A percentile compares a stretch with the other conserved stretches of the same genome.
Conservation (phyloP, 2,329 filamentous ascomycete genomes). For the Penicillium crustosum region DNA sequence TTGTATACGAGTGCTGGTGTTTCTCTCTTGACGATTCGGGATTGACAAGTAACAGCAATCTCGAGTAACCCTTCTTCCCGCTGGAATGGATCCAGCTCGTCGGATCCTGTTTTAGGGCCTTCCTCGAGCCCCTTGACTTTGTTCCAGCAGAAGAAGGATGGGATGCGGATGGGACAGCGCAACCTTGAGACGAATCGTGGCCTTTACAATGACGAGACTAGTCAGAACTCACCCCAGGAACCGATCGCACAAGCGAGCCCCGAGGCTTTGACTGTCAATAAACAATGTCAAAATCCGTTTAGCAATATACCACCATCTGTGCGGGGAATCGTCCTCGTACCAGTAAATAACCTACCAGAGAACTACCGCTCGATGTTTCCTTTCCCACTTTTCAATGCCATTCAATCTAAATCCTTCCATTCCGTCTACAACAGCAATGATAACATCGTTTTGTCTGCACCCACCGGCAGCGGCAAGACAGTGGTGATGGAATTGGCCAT, state of each 20-base stretch:
- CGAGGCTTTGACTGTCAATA: not conserved
- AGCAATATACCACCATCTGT: conserved; percentile 38
- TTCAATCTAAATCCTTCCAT: conserved; percentile 77
- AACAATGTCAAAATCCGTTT: conserved; percentile 15
- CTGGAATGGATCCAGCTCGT: conserved; percentile 29
- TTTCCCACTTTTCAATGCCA: conserved; percentile 74
- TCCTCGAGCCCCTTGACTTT: conserved; percentile 36
- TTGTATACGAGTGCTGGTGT: not conserved
- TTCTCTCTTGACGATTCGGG: not conserved
- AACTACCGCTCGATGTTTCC: conserved; percentile 68
- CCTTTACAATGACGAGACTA: not conserved
- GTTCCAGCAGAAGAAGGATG: conserved; percentile 17
- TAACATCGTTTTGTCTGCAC: conserved; percentile 77
- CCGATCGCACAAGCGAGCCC: not conserved
- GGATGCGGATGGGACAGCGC: not conserved
- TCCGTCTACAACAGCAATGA: conserved; percentile 65
- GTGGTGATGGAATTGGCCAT: conserved; percentile 79
- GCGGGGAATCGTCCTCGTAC: conserved; percentile 62
- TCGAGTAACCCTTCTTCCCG: conserved; percentile 24
- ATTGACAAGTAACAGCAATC: conserved; percentile 17
- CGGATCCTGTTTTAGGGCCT: conserved; percentile 22
- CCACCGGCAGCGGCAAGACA: conserved; percentile 84
- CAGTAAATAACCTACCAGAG: conserved; percentile 64
- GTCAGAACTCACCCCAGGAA: not conserved
- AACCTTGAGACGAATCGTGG: not conserved